These are phyloP conservation scores for Rhizopus delemar DNA, from an alignment of 371 early-diverging fungal genomes.

Conservation along the genomic window DNA sequence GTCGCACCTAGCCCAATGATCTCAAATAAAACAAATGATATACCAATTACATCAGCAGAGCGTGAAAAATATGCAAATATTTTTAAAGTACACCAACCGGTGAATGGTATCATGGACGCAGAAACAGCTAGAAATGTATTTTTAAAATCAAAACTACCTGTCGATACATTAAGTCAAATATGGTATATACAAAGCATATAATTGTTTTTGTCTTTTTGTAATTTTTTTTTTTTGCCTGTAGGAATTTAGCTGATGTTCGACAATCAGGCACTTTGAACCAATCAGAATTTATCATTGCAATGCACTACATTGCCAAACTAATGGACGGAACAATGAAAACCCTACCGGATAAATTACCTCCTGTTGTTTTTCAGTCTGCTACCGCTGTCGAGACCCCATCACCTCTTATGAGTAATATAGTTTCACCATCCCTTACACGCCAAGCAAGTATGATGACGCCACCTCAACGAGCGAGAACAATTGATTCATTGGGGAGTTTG, in stretches of 20 bases:
- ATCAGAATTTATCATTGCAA: slow-evolving; percentile 78
- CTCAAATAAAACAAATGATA: slow-evolving; percentile 8
- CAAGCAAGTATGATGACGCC: slow-evolving; percentile 36
- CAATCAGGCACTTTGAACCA: slow-evolving; percentile 67
- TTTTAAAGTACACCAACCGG: slow-evolving; percentile 43
- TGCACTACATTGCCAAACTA: slow-evolving; percentile 76
- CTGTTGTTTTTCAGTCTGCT: slow-evolving; percentile 60
- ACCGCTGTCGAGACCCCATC: slow-evolving; percentile 20
- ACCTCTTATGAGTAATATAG: slow-evolving; percentile 13
- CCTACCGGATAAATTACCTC: slow-evolving; percentile 65
- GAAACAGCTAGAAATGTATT: slow-evolving; percentile 45
- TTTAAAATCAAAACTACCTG: slow-evolving; percentile 47
- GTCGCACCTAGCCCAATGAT: slow-evolving; percentile 26
- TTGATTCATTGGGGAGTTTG: slow-evolving; percentile 49
- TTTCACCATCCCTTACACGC: slow-evolving; percentile 15
- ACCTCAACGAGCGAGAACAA: slow-evolving; percentile 44
- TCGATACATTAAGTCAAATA: slow-evolving; percentile 46
- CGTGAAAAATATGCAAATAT: slow-evolving; percentile 48
- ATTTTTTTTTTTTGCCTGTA: slow-evolving; percentile 1
- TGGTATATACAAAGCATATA: slow-evolving; percentile 31
- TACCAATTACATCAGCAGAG: slow-evolving; percentile 32
- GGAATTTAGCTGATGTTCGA: slow-evolving; percentile 73
- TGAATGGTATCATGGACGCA: slow-evolving; percentile 39
- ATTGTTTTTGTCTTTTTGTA: no score
- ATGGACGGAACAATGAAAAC: slow-evolving; percentile 67